A percentile compares a stretch with the other conserved stretches of the same genome.
Evolutionary conservation across 306 rosid genomes (phyloP).

Genomic region (Quercus bicolor): DNA sequence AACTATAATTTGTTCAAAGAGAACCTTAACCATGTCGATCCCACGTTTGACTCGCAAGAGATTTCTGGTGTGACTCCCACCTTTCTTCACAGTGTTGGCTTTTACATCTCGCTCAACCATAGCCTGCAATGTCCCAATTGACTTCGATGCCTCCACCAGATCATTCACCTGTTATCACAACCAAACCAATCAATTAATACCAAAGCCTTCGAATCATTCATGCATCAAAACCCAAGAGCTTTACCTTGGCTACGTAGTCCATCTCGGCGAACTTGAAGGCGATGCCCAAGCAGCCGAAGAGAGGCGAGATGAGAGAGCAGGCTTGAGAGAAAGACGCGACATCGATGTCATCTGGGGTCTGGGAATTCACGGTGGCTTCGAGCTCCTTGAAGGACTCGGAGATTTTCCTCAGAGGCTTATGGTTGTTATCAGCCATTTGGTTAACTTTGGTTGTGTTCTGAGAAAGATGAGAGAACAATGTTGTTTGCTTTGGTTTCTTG

Average conservation of each 20-base stretch:
- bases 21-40: slow-evolving; percentile 80
- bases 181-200: slow-evolving; percentile 4
- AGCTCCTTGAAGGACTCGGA: slow-evolving; percentile 65
- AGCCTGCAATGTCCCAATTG: slow-evolving; percentile 49
- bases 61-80: slow-evolving; percentile 86
- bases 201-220: neutral
- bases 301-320: slow-evolving; percentile 81
- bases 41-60: slow-evolving; percentile 89
- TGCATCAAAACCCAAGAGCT: neutral
- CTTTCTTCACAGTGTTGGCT: slow-evolving; percentile 46
- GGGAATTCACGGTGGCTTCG: slow-evolving; percentile 46
- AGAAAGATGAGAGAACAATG: neutral
- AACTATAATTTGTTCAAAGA: slow-evolving; percentile 68
- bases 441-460: neutral
- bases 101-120: slow-evolving; percentile 67
- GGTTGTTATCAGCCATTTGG: slow-evolving; percentile 44
- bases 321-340: slow-evolving; percentile 71
- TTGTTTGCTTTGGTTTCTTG: neutral
- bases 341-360: slow-evolving; percentile 31
- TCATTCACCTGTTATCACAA: slow-evolving; percentile 54
- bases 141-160: slow-evolving; percentile 77
- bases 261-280: slow-evolving; percentile 97
- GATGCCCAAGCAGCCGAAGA: slow-evolving; percentile 79
- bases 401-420: slow-evolving; percentile 54
- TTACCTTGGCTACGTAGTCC: slow-evolving; percentile 83